A percentile compares a stretch with the other conserved stretches of the same genome.
phyloP scores from a whole-genome alignment of 2,329 filamentous ascomycete genomes.

The Chrysoporthe puriensis region DNA sequence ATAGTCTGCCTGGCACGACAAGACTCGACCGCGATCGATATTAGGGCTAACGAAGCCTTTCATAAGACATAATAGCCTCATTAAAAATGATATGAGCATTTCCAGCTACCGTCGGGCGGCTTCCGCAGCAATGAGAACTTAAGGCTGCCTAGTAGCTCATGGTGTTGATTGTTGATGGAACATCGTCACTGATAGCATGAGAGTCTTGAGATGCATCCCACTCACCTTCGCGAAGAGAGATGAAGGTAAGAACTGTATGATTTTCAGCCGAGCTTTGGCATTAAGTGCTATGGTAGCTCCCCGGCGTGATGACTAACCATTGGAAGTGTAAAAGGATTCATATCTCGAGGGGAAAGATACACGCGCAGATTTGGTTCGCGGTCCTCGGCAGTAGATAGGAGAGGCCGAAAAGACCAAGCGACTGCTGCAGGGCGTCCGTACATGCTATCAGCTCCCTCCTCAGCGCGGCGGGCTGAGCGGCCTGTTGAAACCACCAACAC shows the following conservation, averaged over 20 bases:
- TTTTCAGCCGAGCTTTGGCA: slow-evolving; percentile 1
- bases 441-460: not conserved
- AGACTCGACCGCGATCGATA: not conserved
- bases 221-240: slow-evolving; percentile 4
- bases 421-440: not conserved
- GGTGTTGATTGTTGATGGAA: not conserved
- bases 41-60: not conserved
- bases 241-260: not conserved
- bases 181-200: not conserved
- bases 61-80: not conserved
- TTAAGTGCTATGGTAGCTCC: not conserved
- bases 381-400: not conserved
- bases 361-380: too few species aligned
- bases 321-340: not conserved
- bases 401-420: not conserved
- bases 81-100: not conserved
- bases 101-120: not conserved
- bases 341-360: too few species aligned
- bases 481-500: slow-evolving; percentile 79
- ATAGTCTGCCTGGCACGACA: too few species aligned
- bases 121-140: not conserved
- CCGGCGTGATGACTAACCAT: slow-evolving; percentile 9
- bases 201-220: not conserved
- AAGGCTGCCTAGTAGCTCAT: not conserved
- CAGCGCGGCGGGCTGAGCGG: slow-evolving; percentile 63